Base-by-base conservation (phyloP, 1,284 basidiomycete genomes). In the Athelia psychrophila region DNA sequence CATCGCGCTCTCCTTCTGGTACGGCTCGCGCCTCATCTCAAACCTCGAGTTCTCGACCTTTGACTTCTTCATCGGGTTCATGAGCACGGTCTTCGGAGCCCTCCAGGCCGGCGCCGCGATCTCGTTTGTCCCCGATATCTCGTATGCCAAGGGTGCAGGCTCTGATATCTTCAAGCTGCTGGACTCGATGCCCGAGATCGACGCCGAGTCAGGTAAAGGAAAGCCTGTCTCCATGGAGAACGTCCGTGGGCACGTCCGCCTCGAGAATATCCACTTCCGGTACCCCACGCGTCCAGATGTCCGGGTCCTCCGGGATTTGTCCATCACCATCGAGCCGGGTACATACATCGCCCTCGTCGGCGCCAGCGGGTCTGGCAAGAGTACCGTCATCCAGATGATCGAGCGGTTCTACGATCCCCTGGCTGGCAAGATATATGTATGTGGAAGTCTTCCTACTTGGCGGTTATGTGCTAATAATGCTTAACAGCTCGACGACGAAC, bases 321-420 rank as follows among this genome's bases (percentile, higher is more conserved):
- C 84, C 51, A 68, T 98, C 47, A 81, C 86, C 49, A 83, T 95
- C 23, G 81, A 91, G 60, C 92, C 95, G 2, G 95, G 96, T n/a
- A 93, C 91, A 27, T 97, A 91, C 54, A 82, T 93, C 53, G 95
- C 95, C 2, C 78, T 98, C 12, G 95, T 97, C 46, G 96, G 96
- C 54, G 89, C 91, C 22, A 88, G 84, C 65, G 93, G 93, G 18
- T 93, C 84, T 50, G 93, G 93, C 32, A 95, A 96, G 77, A 88
- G 84, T 69, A 96, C 93, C n/a, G 79, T 84, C 83, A 92, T 95
- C 53, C 93, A 95, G 67, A 70, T 95, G 55, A 81, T 93, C 47
- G 91, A 95, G 66, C 83, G 93, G 8, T 95, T 95, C 77, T 95
- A 95, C 60, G 86, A 95, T 62, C 86, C 93, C 2, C 69, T 88